Evolutionary conservation across 305 asterid genomes (phyloP).

Genomic region (Fraxinus xanthoxyloides): DNA sequence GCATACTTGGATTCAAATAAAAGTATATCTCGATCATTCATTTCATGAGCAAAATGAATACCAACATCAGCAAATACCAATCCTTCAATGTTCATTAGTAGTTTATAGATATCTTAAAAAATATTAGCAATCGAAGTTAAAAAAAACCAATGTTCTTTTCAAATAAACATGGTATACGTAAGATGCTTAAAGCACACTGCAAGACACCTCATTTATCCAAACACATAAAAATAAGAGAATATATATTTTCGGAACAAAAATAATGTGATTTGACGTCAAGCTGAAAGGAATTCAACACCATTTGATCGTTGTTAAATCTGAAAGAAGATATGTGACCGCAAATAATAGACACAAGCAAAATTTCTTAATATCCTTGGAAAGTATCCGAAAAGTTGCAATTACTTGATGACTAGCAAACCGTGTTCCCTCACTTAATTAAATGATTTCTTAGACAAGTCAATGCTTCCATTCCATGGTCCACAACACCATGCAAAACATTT

Average conservation of each 20-base stretch:
- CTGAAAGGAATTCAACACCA: neutral
- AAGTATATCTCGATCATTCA: neutral
- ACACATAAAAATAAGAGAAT: neutral
- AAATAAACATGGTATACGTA: no score
- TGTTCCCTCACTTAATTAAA: neutral
- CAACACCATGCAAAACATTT: neutral
- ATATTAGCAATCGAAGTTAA: neutral
- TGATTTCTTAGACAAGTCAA: neutral
- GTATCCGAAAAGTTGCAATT: neutral
- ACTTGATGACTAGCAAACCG: neutral
- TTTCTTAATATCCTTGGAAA: neutral
- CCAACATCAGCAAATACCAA: no score
- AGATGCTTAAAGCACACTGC: neutral
- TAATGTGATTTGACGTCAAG: neutral
- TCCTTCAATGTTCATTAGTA: neutral
- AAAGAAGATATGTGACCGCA: neutral
- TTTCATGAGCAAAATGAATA: neutral
- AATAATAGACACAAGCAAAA: neutral
- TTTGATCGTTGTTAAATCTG: neutral
- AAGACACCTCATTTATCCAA: neutral
- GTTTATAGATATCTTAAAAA: neutral
- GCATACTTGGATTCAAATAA: neutral
- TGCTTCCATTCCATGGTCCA: neutral
- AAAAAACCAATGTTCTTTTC: neutral
- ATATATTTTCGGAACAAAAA: neutral